These are phyloP conservation scores for Botrytis fabae DNA, from an alignment of 2,329 filamentous ascomycete species.

Conservation along the genomic window DNA sequence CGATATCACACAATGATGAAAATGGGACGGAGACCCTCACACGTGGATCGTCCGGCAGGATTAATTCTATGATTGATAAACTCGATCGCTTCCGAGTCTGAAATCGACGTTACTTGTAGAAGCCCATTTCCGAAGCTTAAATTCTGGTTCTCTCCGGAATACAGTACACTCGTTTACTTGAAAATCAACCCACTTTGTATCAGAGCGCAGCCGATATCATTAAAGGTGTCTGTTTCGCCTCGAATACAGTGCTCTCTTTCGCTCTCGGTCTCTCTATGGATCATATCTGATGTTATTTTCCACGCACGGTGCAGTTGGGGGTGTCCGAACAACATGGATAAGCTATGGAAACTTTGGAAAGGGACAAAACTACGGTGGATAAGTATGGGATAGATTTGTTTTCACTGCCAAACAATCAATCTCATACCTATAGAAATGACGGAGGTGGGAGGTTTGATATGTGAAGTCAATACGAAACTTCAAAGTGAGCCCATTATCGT, in stretches of 20 bases:
- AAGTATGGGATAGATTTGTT: conserved; percentile 13
- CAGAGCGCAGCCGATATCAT: neutral
- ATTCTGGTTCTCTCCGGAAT: neutral
- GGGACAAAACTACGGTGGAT: neutral
- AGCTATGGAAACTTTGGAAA: neutral
- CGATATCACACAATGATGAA: neutral
- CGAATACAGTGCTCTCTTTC: conserved; percentile 8
- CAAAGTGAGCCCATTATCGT: neutral
- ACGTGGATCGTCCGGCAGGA: neutral
- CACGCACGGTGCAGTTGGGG: conserved; percentile 16
- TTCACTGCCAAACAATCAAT: conserved; percentile 4
- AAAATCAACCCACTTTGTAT: conserved; percentile 16
- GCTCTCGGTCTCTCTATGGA: conserved; percentile 3
- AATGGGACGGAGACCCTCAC: neutral
- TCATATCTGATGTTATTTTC: neutral
- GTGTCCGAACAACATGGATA: conserved; percentile 1
- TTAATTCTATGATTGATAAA: neutral
- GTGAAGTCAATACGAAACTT: conserved; percentile 1
- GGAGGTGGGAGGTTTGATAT: neutral
- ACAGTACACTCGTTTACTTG: neutral
- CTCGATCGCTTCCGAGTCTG: neutral
- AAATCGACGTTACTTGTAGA: conserved; percentile 1
- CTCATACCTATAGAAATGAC: conserved; percentile 6
- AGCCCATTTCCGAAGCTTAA: neutral
- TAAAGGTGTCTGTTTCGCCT: neutral